Percentiles rank a stretch among this genome's conserved stretches.
These are phyloP conservation scores for Auricularia auricula-judae DNA, from an alignment of 768 basidiomycete genomes.

Conservation along the genomic window DNA sequence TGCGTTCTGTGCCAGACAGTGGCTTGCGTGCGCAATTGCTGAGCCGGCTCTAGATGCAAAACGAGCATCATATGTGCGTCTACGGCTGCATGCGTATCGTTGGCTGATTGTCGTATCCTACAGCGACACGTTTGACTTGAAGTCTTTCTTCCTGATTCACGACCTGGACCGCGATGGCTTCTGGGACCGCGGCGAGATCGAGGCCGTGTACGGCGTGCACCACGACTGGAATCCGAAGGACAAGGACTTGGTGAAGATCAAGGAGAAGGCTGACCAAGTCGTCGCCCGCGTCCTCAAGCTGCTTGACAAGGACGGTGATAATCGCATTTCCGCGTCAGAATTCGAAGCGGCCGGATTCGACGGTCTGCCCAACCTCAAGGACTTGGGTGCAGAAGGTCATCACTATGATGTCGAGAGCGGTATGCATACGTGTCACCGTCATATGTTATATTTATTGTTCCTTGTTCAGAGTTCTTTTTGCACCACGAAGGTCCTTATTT, in stretches of 20 bases:
- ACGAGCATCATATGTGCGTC: constrained; percentile 75
- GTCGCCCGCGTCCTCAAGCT: constrained; percentile 55
- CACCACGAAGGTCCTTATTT: constrained; percentile 78
- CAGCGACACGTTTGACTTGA: constrained; percentile 72
- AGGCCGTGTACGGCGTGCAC: constrained; percentile 93
- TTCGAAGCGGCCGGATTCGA: constrained; percentile 60
- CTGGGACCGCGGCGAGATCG: constrained; percentile 82
- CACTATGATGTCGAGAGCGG: constrained; percentile 89
- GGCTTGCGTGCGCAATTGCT: constrained; percentile 10
- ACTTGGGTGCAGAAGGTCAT: constrained; percentile 81
- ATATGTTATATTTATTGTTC: constrained; percentile 3
- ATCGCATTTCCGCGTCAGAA: constrained; percentile 56
- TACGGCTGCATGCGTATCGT: constrained; percentile 1
- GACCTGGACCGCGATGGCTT: constrained; percentile 80
- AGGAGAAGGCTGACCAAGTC: constrained; percentile 71
- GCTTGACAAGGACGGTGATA: constrained; percentile 70
- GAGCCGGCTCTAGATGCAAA: constrained; percentile 55
- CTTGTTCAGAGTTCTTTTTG: constrained; percentile 72
- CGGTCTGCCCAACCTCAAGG: constrained; percentile 74
- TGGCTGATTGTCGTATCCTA: not conserved
- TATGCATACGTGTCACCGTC: constrained; percentile 24
- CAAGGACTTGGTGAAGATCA: constrained; percentile 49
- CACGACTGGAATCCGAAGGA: constrained; percentile 83
- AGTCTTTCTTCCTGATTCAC: constrained; percentile 92
- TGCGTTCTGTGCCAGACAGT: constrained; percentile 33